These are phyloP conservation scores for Urochloa ruziziensis DNA, from an alignment of 176 grass and related monocot genomes.

Conservation along the genomic window DNA sequence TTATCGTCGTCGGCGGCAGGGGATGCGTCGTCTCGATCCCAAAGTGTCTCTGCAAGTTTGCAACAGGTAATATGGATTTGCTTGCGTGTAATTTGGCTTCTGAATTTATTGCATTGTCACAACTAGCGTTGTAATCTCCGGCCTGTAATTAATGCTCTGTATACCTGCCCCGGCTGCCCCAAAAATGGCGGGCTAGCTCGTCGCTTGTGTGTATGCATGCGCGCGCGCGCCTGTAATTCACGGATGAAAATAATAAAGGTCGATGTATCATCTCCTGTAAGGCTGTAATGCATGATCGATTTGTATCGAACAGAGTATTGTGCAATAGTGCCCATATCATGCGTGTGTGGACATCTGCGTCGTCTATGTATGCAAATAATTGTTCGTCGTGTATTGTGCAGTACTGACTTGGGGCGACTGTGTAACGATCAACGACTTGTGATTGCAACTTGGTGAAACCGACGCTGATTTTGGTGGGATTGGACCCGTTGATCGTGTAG, in stretches of 20 bases:
- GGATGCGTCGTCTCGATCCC: too few relatives aligned
- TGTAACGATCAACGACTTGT: not conserved
- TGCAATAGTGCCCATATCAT: too few relatives aligned
- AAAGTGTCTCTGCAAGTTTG: not conserved
- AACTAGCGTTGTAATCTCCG: not conserved
- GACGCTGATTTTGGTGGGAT: not conserved
- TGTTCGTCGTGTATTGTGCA: too few relatives aligned
- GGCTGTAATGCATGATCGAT: not conserved
- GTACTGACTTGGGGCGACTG: too few relatives aligned
- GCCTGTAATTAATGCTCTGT: not conserved
- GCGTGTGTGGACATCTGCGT: too few relatives aligned
- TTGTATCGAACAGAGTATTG: too few relatives aligned
- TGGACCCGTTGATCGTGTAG: not conserved
- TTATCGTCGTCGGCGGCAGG: not conserved
- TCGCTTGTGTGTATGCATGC: not conserved
- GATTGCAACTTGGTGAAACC: not conserved
- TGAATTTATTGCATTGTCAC: not conserved
- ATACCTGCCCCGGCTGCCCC: not conserved
- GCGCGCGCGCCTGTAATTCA: too few relatives aligned
- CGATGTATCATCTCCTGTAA: too few relatives aligned
- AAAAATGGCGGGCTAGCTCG: not conserved
- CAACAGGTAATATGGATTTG: not conserved
- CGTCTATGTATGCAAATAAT: too few relatives aligned
- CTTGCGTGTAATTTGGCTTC: not conserved
- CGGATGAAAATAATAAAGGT: not conserved